Evolutionary conservation across 2,329 filamentous ascomycete species (phyloP).

Genomic region (Ceratocystis papillata): DNA sequence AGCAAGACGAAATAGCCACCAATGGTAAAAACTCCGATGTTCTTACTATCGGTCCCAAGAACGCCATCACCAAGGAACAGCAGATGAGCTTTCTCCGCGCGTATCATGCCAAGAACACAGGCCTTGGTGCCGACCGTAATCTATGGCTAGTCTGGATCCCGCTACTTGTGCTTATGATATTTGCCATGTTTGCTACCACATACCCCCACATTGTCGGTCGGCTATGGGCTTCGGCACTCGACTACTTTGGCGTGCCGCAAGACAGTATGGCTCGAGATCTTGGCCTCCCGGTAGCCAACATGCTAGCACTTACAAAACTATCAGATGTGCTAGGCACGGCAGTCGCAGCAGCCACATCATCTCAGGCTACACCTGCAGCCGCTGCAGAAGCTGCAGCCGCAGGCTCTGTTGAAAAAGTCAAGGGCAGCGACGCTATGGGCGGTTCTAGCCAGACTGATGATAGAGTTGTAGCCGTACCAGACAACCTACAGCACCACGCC

Average conservation of each 20-base stretch:
- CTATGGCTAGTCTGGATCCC: slow-evolving; percentile 56
- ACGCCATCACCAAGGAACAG: slow-evolving; percentile 54
- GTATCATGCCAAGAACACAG: slow-evolving; percentile 53
- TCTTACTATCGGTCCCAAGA: slow-evolving; percentile 52
- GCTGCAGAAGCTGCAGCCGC: background rate
- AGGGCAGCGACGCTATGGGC: background rate
- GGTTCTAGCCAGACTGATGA: background rate
- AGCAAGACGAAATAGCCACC: background rate
- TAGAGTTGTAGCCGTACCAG: background rate
- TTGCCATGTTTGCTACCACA: slow-evolving; percentile 34
- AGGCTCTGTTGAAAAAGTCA: background rate
- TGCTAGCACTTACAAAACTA: slow-evolving; percentile 22
- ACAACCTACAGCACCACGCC: background rate
- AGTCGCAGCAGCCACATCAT: slow-evolving; percentile 20
- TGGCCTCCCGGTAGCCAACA: slow-evolving; percentile 23
- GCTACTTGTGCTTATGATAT: slow-evolving; percentile 34
- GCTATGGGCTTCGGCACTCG: slow-evolving; percentile 17
- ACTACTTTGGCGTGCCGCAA: slow-evolving; percentile 24
- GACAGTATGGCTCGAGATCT: slow-evolving; percentile 23
- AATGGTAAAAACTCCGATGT: slow-evolving; percentile 33
- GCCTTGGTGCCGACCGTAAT: slow-evolving; percentile 51
- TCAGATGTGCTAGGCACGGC: slow-evolving; percentile 23
- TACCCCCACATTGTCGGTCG: slow-evolving; percentile 33
- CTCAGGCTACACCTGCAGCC: slow-evolving; percentile 14
- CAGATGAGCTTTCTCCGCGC: slow-evolving; percentile 52